Percentiles rank a stretch among this genome's conserved stretches.
phyloP scores from a whole-genome alignment of 2,329 filamentous ascomycete species.

The Sporothrix dimorphospora region DNA sequence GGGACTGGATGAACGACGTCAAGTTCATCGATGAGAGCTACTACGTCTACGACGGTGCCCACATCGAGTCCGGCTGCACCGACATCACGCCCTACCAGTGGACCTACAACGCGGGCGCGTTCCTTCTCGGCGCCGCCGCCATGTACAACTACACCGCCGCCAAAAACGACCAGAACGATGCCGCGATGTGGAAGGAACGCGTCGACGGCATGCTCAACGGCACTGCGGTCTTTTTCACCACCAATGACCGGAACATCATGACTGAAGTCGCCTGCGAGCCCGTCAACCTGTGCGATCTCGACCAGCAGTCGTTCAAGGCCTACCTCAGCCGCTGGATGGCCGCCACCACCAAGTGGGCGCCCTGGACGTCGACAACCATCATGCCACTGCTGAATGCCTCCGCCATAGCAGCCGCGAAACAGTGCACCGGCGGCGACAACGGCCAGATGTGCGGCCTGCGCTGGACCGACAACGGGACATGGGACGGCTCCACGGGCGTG shows the following conservation, averaged over 20 bases:
- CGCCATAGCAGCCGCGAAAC: constrained; percentile 58
- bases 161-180: constrained; percentile 33
- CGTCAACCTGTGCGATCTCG: constrained; percentile 62
- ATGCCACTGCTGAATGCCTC: constrained; percentile 58
- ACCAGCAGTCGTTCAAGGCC: constrained; percentile 67
- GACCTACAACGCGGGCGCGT: constrained; percentile 69
- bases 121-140: constrained; percentile 67
- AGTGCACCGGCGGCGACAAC: constrained; percentile 61
- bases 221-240: constrained; percentile 58
- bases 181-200: constrained; percentile 57
- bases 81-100: constrained; percentile 65
- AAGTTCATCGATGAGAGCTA: constrained; percentile 62
- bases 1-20: constrained; percentile 66
- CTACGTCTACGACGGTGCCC: constrained; percentile 65
- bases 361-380: constrained; percentile 57
- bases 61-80: constrained; percentile 61
- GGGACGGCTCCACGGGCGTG: constrained; percentile 64
- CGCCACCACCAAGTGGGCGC: constrained; percentile 64
- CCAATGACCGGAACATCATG: constrained; percentile 59
- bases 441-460: constrained; percentile 62
- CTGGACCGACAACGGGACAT: constrained; percentile 53
- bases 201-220: constrained; percentile 60
- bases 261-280: constrained; percentile 68
- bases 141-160: constrained; percentile 66
- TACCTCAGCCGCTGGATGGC: constrained; percentile 66